These are phyloP conservation scores for Trichosporon asahii DNA, from an alignment of 1,284 basidiomycete species.

Conservation along the genomic window DNA sequence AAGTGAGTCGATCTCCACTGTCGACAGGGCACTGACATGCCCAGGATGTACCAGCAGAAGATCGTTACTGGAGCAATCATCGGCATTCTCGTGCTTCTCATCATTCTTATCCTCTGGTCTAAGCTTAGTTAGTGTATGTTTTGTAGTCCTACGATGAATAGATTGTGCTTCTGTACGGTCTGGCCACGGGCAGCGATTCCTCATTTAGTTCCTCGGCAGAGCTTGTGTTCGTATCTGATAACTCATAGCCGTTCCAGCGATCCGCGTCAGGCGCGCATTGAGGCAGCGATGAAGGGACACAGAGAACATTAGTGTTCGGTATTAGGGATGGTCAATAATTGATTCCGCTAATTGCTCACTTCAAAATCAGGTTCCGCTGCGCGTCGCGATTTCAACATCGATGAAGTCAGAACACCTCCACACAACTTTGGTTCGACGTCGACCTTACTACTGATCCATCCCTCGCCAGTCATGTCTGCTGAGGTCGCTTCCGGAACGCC, in stretches of 20 bases:
- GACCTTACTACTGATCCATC: not conserved
- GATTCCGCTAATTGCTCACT: not conserved
- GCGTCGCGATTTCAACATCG: not conserved
- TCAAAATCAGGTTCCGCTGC: not conserved
- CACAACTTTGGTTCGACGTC: not conserved
- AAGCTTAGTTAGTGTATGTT: conserved; percentile 33
- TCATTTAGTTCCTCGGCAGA: not conserved
- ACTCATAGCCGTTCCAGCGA: not conserved
- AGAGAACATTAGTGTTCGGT: not conserved
- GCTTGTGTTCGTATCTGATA: not conserved
- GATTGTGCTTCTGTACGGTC: not conserved
- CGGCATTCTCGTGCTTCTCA: conserved; percentile 50
- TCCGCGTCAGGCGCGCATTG: too few species aligned
- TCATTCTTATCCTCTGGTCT: conserved; percentile 52
- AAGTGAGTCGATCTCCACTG: conserved; percentile 47
- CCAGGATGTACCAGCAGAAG: conserved; percentile 54
- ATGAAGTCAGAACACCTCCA: not conserved
- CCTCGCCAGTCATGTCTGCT: conserved; percentile 25
- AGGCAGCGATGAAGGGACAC: too few species aligned
- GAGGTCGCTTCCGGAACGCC: conserved; percentile 31
- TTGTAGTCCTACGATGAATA: conserved; percentile 2
- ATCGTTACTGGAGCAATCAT: conserved; percentile 53
- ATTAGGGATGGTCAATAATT: not conserved
- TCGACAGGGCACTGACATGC: not conserved
- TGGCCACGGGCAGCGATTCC: not conserved